Evolutionary conservation across 768 basidiomycete species (phyloP).

Genomic region (Hygrophoropsis aurantiaca): DNA sequence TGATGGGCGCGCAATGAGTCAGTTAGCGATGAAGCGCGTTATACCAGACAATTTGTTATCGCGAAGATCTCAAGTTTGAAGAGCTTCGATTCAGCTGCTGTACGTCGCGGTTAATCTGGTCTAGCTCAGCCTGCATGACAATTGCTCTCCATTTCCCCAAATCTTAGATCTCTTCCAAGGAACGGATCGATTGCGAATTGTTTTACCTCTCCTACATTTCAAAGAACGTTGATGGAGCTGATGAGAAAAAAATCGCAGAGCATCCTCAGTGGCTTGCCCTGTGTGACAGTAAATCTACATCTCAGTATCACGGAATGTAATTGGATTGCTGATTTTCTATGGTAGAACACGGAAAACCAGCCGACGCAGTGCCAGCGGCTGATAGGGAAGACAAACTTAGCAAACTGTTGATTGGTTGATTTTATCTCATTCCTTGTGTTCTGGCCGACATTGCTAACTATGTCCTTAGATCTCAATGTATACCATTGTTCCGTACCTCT

Average conservation of each 20-base stretch:
- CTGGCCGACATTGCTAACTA: constrained; percentile 7
- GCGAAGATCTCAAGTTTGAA: constrained; percentile 66
- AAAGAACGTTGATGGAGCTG: constrained; percentile 39
- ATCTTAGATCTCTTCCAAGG: constrained; percentile 61
- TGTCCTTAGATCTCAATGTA: constrained; percentile 29
- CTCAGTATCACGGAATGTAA: constrained; percentile 11
- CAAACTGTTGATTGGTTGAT: constrained; percentile 59
- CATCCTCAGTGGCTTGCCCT: constrained; percentile 70
- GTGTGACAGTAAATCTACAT: constrained; percentile 55
- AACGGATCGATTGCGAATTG: constrained; percentile 78
- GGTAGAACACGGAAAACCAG: constrained; percentile 60
- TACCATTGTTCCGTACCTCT: constrained; percentile 21
- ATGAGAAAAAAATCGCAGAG: constrained; percentile 42
- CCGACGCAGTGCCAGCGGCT: constrained; percentile 29
- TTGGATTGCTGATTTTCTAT: constrained; percentile 1
- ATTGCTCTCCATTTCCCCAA: not conserved
- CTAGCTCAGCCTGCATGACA: constrained; percentile 9
- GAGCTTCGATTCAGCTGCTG: constrained; percentile 62
- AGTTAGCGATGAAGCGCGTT: constrained; percentile 38
- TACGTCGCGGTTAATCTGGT: constrained; percentile 34
- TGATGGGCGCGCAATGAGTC: not conserved
- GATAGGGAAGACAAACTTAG: constrained; percentile 52
- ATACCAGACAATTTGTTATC: constrained; percentile 60
- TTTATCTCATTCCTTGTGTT: not conserved
- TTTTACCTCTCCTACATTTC: constrained; percentile 75